Conservation (phyloP, 345 rosid species). For the Populus nigra region DNA sequence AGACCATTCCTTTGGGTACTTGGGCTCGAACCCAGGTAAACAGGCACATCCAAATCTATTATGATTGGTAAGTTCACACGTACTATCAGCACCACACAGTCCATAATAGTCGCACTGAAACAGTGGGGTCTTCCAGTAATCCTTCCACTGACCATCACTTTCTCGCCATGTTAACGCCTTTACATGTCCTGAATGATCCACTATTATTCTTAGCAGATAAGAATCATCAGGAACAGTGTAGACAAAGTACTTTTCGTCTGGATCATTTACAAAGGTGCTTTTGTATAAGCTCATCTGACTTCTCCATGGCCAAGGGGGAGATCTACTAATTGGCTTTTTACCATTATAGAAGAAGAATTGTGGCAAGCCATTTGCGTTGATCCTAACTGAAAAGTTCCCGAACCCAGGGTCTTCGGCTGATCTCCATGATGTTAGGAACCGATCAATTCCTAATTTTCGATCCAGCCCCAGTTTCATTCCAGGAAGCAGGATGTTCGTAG, state of each 20-base stretch:
- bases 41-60: neutral
- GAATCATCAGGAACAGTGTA: neutral
- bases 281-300: neutral
- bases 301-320: neutral
- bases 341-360: neutral
- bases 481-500: too few relatives aligned
- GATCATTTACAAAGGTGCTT: neutral
- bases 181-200: neutral
- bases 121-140: neutral
- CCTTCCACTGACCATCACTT: neutral
- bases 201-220: neutral
- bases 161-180: neutral
- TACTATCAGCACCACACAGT: constrained; percentile 12
- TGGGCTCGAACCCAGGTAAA: constrained; percentile 10
- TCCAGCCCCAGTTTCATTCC: too few relatives aligned
- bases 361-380: neutral
- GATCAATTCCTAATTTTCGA: too few relatives aligned
- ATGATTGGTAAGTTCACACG: neutral
- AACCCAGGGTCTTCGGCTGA: too few relatives aligned
- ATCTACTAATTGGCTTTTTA: neutral
- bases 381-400: too few relatives aligned
- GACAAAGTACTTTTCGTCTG: rapidly evolving
- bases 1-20: neutral
- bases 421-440: too few relatives aligned
- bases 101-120: constrained; percentile 11